Base-by-base conservation (phyloP, 2,329 filamentous ascomycete species). In the Botrytis squamosa region DNA sequence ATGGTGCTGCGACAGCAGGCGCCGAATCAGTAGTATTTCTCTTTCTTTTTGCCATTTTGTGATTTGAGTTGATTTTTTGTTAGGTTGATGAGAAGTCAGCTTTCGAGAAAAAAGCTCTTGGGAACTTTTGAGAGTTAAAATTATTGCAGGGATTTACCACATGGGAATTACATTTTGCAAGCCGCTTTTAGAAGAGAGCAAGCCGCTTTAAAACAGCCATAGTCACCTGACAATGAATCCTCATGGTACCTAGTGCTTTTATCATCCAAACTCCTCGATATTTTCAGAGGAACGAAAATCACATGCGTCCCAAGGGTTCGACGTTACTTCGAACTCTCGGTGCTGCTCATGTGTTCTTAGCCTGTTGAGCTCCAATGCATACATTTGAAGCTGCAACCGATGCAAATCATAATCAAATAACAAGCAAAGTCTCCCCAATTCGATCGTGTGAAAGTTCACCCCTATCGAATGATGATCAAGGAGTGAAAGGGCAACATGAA, bases 11-110 rank as follows among this genome's bases (percentile, higher is more conserved):
- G 18, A 29, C 52, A 5, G 72, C 71, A 62, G 73, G 46, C 10
- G 70, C 70, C 64, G 76, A 72, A 29, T 80, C 49, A 66, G 76
- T 76, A n/a, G 36, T 65, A 49, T 75, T 80, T 62, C 79, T 77
- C 77, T 81, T 81, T 77, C 80, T 76, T 77, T 81, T 81, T 33
- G 78, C 79, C 80, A 81, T 81, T 14, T 38, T 25, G 64, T 40
- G 46, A 40, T 62, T 52, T 33, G 52, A 55, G 33, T 62, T 40
- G 29, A 40, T 33, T 25, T 38, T 40, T 38, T 38, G 16, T 55
- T 12, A 25, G 18, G 6, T 38, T 42, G 40, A 29, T 67, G 49
- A 44, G 65, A 69, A 72, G 68, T 69, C 55, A 49, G 46, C 8
- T 16, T 40, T 29, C 20, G 22, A 40, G 29, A 69, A 68, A 72